Evolutionary conservation across 495 filamentous ascomycete genomes (phyloP).

Genomic region (Penicillium cosmopolitanum): DNA sequence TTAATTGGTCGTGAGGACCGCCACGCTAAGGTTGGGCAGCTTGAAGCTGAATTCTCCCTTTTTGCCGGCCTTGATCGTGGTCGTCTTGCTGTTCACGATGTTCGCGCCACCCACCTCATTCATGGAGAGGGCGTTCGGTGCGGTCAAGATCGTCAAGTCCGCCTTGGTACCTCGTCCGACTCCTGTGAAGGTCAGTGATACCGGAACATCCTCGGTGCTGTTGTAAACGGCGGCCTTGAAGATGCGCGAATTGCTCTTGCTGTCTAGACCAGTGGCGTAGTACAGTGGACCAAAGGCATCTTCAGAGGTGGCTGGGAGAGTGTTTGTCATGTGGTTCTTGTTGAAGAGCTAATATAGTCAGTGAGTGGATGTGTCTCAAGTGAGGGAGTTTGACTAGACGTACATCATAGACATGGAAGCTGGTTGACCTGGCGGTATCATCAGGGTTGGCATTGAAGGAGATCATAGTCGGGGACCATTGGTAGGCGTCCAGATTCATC

Average conservation of each 20-base stretch:
- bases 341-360: constrained; percentile 41
- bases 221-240: constrained; percentile 74
- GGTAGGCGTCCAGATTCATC: constrained; percentile 51
- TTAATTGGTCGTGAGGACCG: constrained; percentile 45
- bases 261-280: constrained; percentile 43
- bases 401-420: constrained; percentile 45
- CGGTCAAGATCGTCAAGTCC: constrained; percentile 61
- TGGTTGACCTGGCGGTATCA: constrained; percentile 46
- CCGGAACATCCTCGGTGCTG: constrained; percentile 50
- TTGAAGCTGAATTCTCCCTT: constrained; percentile 52
- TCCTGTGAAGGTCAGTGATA: constrained; percentile 60
- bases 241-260: constrained; percentile 40
- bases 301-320: constrained; percentile 45
- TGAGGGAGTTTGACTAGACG: neutral
- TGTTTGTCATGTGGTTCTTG: constrained; percentile 43
- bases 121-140: constrained; percentile 44
- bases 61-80: constrained; percentile 45
- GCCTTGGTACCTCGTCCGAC: constrained; percentile 47
- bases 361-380: neutral
- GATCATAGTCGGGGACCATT: constrained; percentile 52
- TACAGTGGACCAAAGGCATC: constrained; percentile 48
- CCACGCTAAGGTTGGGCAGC: constrained; percentile 56
- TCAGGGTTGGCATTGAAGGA: constrained; percentile 46
- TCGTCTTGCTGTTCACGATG: constrained; percentile 48
- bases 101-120: constrained; percentile 45